Base-by-base conservation (phyloP, 2,329 filamentous ascomycete genomes). In the Colletotrichum euphorbiae region DNA sequence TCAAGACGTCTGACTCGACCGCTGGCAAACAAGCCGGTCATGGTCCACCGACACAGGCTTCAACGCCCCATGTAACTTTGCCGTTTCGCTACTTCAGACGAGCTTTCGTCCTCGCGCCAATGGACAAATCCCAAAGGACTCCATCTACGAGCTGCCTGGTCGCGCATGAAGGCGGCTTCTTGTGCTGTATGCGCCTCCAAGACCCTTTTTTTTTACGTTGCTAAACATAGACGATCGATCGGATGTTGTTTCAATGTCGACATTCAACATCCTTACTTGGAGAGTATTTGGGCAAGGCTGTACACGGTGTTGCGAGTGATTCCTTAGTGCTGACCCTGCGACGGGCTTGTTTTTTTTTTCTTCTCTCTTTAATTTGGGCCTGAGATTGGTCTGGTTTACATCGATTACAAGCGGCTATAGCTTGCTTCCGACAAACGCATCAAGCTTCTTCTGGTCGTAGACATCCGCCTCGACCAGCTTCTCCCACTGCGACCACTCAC, bases 391-490 rank as follows among this genome's bases (percentile, higher is more conserved):
- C 24, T 28, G 28, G 28, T 28, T 28, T 28, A 28, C 6, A 28
- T 24, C 21, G 38, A 36, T 24, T 52, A 67, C 60, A 42, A 33
- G 12, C 60, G 38, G 38, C 64, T 52, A 56, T 28, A 28, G 28
- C 28, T 12, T 61, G 17, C 42, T 33, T 42, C 57, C 43, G 42
- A 68, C 54, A 40, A 68, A 68, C 33, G 48, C 48, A 15, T 68
- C 66, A 11, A 68, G 66, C 55, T 68, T 68, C 42, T 66, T 60
- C 40, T 68, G 66, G 24, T 68, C 46, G 48, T 66, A 68, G 24
- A 68, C 66, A 40, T 68, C 66, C 6, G 66, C 66, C 54, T 68
- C 66, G 17, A 68, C 66, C 12, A 68, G 61, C 33, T 68, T 65
- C 55, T 68, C 66, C 66, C 66, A 68, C 54, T 60, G 59, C 61